Evolutionary conservation across 306 rosid genomes (phyloP), one percentile per base, ranked within the genome.

Genomic region (Vicia sativa): DNA sequence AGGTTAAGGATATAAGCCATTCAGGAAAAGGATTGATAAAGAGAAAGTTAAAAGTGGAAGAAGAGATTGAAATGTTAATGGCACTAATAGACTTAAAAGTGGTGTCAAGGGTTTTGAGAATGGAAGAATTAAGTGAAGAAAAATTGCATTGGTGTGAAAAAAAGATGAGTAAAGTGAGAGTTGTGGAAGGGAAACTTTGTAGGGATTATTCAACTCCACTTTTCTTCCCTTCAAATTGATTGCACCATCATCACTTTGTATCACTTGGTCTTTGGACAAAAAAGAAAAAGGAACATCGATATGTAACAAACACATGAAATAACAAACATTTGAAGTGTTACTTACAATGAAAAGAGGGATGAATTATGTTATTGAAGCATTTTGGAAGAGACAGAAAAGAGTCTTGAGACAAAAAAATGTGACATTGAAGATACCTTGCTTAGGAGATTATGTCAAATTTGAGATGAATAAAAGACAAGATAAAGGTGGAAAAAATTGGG

Each of bases 111-210:
- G 96, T 92, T 43, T 69, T 92, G 75, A 87, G 91, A 62, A 87
- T 86, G 87, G 83, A 29, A 5, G 86, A 77, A 9, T 45, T 90
- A 34, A 85, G 79, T 37, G 98, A 87, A 79, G 75, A 83, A 42
- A 96, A 92, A 64, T 54, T 87, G 78, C 90, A 90, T 8, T 92
- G 98, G 98, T 92, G 98, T 66, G 96, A 92, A 50, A 92, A 78
- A 31, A 92, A 92, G 80, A 87, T 90, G 98, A 92, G 96, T 87
- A 92, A 84, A 81, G 89, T 92, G 59, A 79, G 75, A 34, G 57
- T 90, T 44, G 45, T 74, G 62, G 88, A 82, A 52, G 96, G 96
- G 23, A 87, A 79, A 54, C 86, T 84, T 58, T 89, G 90, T 42
- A 87, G 91, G 86, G 98, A 92, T 80, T 87, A 70, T 70, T 76